These are phyloP conservation scores for Phytophthora macrochlamydospora DNA, from an alignment of 352 stramenopile genomes.

Conservation along the genomic window DNA sequence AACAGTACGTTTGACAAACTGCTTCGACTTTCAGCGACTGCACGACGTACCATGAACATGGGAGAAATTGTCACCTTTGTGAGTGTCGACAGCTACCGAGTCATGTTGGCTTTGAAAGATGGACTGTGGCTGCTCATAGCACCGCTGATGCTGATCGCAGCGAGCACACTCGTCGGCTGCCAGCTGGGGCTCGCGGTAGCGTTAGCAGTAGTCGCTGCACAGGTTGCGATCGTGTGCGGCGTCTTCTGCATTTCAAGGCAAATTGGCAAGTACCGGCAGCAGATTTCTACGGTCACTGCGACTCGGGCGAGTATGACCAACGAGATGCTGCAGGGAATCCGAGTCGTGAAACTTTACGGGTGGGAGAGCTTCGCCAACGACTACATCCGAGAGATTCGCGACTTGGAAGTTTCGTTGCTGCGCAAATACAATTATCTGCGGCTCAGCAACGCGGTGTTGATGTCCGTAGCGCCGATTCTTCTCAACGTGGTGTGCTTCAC, in stretches of 20 bases:
- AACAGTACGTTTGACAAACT: slow-evolving; percentile 62
- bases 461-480: slow-evolving; percentile 46
- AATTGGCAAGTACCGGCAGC: slow-evolving; percentile 19
- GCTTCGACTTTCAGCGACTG: slow-evolving; percentile 45
- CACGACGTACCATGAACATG: slow-evolving; percentile 42
- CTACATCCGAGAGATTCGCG: slow-evolving; percentile 36
- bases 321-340: slow-evolving; percentile 90
- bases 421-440: slow-evolving; percentile 42
- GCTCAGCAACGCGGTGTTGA: slow-evolving; percentile 53
- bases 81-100: slow-evolving; percentile 41
- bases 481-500: slow-evolving; percentile 88
- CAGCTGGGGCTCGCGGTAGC: slow-evolving; percentile 13
- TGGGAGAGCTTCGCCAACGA: slow-evolving; percentile 53
- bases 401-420: slow-evolving; percentile 36
- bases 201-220: background rate
- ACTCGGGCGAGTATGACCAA: slow-evolving; percentile 91
- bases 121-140: slow-evolving; percentile 24
- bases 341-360: slow-evolving; percentile 89
- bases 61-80: slow-evolving; percentile 66
- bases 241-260: slow-evolving; percentile 11
- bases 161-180: slow-evolving; percentile 24
- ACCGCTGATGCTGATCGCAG: slow-evolving; percentile 25
- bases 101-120: slow-evolving; percentile 28
- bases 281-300: slow-evolving; percentile 36
- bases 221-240: slow-evolving; percentile 18